Conservation (phyloP, 2,329 filamentous ascomycete species). For the Paraphaeosphaeria minitans region DNA sequence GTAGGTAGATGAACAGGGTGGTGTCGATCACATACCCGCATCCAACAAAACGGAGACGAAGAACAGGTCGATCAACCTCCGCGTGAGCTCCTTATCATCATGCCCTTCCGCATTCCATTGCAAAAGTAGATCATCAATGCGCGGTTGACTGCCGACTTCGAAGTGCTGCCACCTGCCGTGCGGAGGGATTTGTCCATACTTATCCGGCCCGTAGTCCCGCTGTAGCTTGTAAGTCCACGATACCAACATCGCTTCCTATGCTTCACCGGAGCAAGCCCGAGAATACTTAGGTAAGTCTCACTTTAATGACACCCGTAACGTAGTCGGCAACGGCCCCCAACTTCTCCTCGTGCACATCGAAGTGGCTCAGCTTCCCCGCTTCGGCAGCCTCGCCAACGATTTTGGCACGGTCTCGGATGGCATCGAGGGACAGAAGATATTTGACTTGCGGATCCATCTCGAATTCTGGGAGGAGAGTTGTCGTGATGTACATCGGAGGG, state of each 20-base stretch:
- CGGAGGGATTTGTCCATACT: slow-evolving; percentile 58
- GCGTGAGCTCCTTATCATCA: slow-evolving; percentile 73
- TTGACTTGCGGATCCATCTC: slow-evolving; percentile 31
- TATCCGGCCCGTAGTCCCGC: slow-evolving; percentile 71
- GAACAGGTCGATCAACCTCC: slow-evolving; percentile 77
- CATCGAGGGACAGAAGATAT: slow-evolving; percentile 33
- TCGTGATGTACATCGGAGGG: background rate
- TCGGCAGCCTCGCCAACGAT: slow-evolving; percentile 32
- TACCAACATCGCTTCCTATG: background rate
- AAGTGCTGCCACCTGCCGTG: slow-evolving; percentile 86
- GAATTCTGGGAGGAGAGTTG: background rate
- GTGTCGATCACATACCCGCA: slow-evolving; percentile 72
- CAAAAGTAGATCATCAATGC: slow-evolving; percentile 69
- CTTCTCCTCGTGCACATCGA: slow-evolving; percentile 81
- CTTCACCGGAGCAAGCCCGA: background rate
- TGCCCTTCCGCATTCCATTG: slow-evolving; percentile 61
- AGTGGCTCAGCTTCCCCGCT: slow-evolving; percentile 68
- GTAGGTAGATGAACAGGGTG: background rate
- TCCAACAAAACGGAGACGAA: slow-evolving; percentile 80
- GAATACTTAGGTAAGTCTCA: slow-evolving; percentile 40
- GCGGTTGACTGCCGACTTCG: slow-evolving; percentile 72
- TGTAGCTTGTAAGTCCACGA: slow-evolving; percentile 33
- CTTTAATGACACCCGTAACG: slow-evolving; percentile 89
- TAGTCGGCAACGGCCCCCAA: slow-evolving; percentile 80
- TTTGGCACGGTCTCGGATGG: slow-evolving; percentile 35